Conservation (phyloP, 176 grass and related monocot genomes). For the Chrysopogon serrulatus region DNA sequence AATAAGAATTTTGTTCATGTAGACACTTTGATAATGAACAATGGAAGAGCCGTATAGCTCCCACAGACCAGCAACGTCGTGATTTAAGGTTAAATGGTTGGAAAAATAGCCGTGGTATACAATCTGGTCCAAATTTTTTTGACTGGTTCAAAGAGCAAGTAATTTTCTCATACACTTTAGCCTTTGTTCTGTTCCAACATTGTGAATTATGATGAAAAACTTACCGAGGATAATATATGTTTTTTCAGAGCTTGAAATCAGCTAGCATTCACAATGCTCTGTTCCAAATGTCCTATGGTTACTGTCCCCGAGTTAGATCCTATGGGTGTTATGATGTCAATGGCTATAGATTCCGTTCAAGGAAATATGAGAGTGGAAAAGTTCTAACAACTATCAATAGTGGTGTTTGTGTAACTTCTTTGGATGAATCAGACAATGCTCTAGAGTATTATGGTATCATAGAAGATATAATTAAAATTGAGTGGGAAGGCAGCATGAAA, state of each 20-base stretch:
- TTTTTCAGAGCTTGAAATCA: neutral
- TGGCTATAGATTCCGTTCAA: no score
- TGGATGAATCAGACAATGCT: no score
- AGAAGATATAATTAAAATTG: neutral
- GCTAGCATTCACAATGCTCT: neutral
- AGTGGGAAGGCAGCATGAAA: neutral
- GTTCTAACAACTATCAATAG: no score
- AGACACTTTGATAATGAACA: neutral
- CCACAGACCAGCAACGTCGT: neutral
- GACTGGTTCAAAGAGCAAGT: neutral
- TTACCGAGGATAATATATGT: no score
- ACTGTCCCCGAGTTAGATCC: neutral
- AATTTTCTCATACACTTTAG: neutral
- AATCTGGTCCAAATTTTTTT: neutral
- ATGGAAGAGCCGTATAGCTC: neutral
- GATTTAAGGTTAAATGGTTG: neutral
- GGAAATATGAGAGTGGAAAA: no score
- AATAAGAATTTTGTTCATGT: neutral
- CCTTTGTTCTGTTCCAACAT: no score
- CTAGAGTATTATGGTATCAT: neutral
- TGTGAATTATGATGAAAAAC: no score
- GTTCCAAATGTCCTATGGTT: neutral
- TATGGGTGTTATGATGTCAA: no score
- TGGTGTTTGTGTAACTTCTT: no score
- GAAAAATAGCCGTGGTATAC: neutral